Evolutionary conservation across 1,284 basidiomycete species (phyloP).

Genomic region (Thecaphora thlaspeos): DNA sequence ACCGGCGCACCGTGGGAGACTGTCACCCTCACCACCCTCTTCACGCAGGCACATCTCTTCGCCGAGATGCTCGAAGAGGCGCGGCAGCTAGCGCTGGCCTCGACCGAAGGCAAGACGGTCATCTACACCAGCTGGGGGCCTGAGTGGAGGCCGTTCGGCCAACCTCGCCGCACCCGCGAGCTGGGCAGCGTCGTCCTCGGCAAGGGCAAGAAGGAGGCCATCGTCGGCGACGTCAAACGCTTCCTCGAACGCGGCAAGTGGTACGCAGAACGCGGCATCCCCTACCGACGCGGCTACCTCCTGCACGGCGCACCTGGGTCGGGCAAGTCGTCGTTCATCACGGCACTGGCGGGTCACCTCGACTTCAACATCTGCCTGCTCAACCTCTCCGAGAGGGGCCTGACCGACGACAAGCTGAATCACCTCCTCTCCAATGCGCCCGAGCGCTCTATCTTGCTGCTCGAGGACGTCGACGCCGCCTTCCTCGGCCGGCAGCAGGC

Average conservation of each 20-base stretch:
- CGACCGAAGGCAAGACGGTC: conserved; percentile 89
- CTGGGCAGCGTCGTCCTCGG: conserved; percentile 88
- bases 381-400: conserved; percentile 91
- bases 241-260: conserved; percentile 84
- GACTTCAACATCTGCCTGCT: conserved; percentile 91
- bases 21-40: conserved; percentile 87
- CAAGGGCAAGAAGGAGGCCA: conserved; percentile 73
- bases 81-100: conserved; percentile 77
- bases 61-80: conserved; percentile 81
- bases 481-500: conserved; percentile 64
- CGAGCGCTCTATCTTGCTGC: conserved; percentile 84
- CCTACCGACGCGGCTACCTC: conserved; percentile 92
- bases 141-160: conserved; percentile 95
- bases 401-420: conserved; percentile 94
- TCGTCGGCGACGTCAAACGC: conserved; percentile 75
- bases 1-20: conserved; percentile 97
- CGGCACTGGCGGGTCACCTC: conserved; percentile 87
- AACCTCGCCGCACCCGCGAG: conserved; percentile 82
- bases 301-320: conserved; percentile 95
- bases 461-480: conserved; percentile 98
- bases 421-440: conserved; percentile 90
- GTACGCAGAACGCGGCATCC: conserved; percentile 97
- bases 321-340: conserved; percentile 97
- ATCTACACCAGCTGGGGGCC: conserved; percentile 95
- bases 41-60: conserved; percentile 78